Percentiles rank a stretch among this genome's conserved stretches.
These are phyloP conservation scores for Teunomyces stri DNA, from an alignment of 805 yeast species.

Conservation along the genomic window DNA sequence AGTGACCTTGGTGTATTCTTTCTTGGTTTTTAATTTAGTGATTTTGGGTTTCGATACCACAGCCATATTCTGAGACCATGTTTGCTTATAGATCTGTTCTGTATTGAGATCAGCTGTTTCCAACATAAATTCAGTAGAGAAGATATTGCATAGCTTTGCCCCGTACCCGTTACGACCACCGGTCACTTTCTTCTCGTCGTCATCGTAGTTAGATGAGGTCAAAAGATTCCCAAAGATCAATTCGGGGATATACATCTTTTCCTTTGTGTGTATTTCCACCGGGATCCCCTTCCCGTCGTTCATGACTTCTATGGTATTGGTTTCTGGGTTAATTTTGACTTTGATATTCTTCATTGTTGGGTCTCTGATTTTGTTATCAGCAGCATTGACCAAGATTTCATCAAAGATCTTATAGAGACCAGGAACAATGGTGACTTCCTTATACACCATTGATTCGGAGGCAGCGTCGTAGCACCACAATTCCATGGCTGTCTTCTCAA, in stretches of 20 bases:
- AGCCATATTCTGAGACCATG: constrained; percentile 87
- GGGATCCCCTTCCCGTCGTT: constrained; percentile 98
- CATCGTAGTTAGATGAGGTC: constrained; percentile 95
- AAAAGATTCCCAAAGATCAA: constrained; percentile 92
- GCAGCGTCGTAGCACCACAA: constrained; percentile 78
- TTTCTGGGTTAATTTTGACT: constrained; percentile 76
- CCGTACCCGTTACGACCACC: constrained; percentile 99
- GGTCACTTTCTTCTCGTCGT: constrained; percentile 89
- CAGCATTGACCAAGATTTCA: constrained; percentile 96
- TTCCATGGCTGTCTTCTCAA: constrained; percentile 72
- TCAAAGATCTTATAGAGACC: constrained; percentile 96
- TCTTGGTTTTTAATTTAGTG: constrained; percentile 51
- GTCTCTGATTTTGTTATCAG: constrained; percentile 96
- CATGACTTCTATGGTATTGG: constrained; percentile 71
- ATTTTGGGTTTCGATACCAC: constrained; percentile 74
- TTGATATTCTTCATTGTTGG: constrained; percentile 82
- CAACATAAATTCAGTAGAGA: constrained; percentile 79
- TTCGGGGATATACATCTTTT: constrained; percentile 91
- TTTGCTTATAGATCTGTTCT: constrained; percentile 68
- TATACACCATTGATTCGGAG: constrained; percentile 42
- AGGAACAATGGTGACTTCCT: constrained; percentile 83
- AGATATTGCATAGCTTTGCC: constrained; percentile 95
- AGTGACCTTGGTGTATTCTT: constrained; percentile 81
- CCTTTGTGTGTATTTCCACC: constrained; percentile 87
- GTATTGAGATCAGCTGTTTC: constrained; percentile 81